phyloP scores from a whole-genome alignment of 306 rosid species.

The Acmispon strigosus region DNA sequence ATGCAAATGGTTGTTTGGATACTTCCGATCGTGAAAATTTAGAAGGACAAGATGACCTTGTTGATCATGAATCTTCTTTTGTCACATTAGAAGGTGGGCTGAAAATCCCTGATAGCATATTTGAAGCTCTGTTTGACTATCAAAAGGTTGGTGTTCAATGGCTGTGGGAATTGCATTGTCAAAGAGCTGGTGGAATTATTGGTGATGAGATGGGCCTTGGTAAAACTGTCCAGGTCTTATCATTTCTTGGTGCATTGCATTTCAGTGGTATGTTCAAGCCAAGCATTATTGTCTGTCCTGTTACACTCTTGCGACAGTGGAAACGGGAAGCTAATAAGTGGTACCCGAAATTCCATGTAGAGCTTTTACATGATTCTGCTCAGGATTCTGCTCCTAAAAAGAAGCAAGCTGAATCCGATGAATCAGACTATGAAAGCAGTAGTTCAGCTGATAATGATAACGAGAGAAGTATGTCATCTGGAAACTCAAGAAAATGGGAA shows the following conservation, averaged over 20 bases:
- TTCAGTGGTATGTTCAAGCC: slow-evolving; percentile 88
- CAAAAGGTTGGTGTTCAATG: slow-evolving; percentile 97
- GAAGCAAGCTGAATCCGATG: slow-evolving; percentile 56
- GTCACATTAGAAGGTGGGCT: slow-evolving; percentile 85
- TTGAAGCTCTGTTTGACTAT: slow-evolving; percentile 84
- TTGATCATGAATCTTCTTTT: slow-evolving; percentile 48
- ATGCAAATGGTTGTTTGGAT: slow-evolving; percentile 28
- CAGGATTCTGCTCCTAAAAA: slow-evolving; percentile 49
- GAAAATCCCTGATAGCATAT: slow-evolving; percentile 63
- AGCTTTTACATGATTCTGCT: slow-evolving; percentile 87
- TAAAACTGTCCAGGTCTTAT: slow-evolving; percentile 85
- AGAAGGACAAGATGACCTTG: slow-evolving; percentile 45
- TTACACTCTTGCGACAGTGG: slow-evolving; percentile 93
- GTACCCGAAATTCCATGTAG: slow-evolving; percentile 77
- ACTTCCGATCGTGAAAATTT: slow-evolving; percentile 53
- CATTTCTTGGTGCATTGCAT: slow-evolving; percentile 92
- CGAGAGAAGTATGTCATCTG: slow-evolving; percentile 36
- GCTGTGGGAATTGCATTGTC: slow-evolving; percentile 99
- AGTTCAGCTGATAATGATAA: slow-evolving; percentile 50
- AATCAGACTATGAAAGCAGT: slow-evolving; percentile 60
- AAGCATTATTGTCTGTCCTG: slow-evolving; percentile 88
- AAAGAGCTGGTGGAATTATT: slow-evolving; percentile 93
- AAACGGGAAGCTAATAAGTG: slow-evolving; percentile 89
- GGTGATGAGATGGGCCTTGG: slow-evolving; percentile 99
- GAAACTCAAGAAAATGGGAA: slow-evolving; percentile 65